Percentiles rank a stretch among this genome's conserved stretches.
Conservation (phyloP, 78 protist genomes). For the Dictyostelium purpureum region DNA sequence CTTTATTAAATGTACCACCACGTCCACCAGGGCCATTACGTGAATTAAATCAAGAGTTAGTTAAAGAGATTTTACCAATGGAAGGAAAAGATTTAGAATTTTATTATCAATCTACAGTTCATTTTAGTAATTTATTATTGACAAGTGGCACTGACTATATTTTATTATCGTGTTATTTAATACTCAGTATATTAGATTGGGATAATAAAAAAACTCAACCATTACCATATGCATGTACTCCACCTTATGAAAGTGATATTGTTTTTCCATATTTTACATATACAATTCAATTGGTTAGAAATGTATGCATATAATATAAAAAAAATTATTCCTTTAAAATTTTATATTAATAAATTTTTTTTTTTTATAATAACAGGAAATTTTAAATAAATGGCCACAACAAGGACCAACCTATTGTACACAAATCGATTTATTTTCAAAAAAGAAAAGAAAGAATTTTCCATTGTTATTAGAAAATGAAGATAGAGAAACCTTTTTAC, state of each 20-base stretch:
- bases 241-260: constrained; percentile 75
- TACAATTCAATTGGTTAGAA: constrained; percentile 36
- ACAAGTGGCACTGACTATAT: background rate
- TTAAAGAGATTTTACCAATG: constrained; percentile 41
- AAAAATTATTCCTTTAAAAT: background rate
- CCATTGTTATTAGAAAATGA: constrained; percentile 47
- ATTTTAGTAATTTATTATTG: constrained; percentile 38
- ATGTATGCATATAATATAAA: constrained; percentile 22
- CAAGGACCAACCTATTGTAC: constrained; percentile 62
- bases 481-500: constrained; percentile 62
- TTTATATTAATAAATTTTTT: background rate
- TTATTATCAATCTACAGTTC: constrained; percentile 41
- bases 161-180: constrained; percentile 24
- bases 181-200: constrained; percentile 56
- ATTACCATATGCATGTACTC: constrained; percentile 50
- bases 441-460: constrained; percentile 71
- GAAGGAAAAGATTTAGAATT: constrained; percentile 57
- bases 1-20: constrained; percentile 43
- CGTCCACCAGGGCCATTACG: constrained; percentile 67
- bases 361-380: constrained; percentile 22
- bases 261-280: constrained; percentile 56
- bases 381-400: constrained; percentile 30
- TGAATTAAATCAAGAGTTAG: constrained; percentile 11
- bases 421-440: constrained; percentile 52
- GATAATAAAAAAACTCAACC: constrained; percentile 74